Conservation (phyloP, 306 rosid genomes). For the Gillenia trifoliata region DNA sequence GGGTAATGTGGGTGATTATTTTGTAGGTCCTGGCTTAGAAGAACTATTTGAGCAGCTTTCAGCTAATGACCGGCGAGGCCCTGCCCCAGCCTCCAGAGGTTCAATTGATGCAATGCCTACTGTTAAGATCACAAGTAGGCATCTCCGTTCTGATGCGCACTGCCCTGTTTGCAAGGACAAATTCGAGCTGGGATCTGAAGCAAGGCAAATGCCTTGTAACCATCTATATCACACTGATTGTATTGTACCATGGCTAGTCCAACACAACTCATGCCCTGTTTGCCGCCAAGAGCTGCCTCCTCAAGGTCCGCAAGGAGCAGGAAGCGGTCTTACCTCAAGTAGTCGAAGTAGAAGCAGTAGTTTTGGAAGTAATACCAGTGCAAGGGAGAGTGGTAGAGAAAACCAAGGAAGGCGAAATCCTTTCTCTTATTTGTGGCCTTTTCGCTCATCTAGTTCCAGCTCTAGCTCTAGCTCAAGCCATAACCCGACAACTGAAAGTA, state of each 20-base stretch:
- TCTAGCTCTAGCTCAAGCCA: slow-evolving; percentile 40
- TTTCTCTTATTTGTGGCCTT: slow-evolving; percentile 59
- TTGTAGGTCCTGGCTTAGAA: slow-evolving; percentile 74
- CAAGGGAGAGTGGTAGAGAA: slow-evolving; percentile 44
- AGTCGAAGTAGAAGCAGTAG: slow-evolving; percentile 32
- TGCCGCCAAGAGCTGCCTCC: slow-evolving; percentile 72
- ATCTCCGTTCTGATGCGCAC: slow-evolving; percentile 63
- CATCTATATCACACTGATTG: slow-evolving; percentile 68
- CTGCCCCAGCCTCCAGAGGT: slow-evolving; percentile 59
- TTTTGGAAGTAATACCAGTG: slow-evolving; percentile 16
- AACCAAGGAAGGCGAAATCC: slow-evolving; percentile 50
- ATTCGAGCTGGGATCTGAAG: slow-evolving; percentile 63
- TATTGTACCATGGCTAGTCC: slow-evolving; percentile 70
- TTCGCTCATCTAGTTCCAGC: slow-evolving; percentile 52
- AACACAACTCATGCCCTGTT: slow-evolving; percentile 75
- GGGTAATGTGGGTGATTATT: slow-evolving; percentile 65
- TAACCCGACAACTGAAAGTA: slow-evolving; percentile 43
- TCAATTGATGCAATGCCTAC: slow-evolving; percentile 69
- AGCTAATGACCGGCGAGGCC: slow-evolving; percentile 57
- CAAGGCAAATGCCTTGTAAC: slow-evolving; percentile 69
- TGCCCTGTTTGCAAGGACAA: slow-evolving; percentile 70
- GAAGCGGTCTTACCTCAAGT: slow-evolving; percentile 22
- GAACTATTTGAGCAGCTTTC: slow-evolving; percentile 76
- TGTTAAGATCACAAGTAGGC: slow-evolving; percentile 48
- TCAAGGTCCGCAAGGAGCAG: slow-evolving; percentile 39